Base-by-base conservation (phyloP, 345 rosid species). In the Nephelium lappaceum region DNA sequence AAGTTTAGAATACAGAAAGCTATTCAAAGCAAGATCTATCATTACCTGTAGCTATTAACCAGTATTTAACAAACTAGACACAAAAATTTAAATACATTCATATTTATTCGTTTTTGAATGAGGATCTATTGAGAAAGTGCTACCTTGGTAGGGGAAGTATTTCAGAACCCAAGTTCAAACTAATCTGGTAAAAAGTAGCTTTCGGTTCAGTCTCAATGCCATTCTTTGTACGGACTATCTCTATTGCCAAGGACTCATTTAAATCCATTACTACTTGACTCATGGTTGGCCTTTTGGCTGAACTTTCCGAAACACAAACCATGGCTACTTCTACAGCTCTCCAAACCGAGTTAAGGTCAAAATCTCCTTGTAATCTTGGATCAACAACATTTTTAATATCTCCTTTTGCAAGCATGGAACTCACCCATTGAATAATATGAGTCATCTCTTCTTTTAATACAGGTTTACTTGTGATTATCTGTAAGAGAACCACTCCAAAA, bases 261-360 rank as follows among this genome's bases (percentile, higher is more conserved):
- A 85, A 27, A 25, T 77, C 88, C 4, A 72, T 78, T 62, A 80
- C 79, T 25, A 82, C 84, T 16, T 80, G 78, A 75, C 77, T 68
- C 80, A 82, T 80, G 63, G 77, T 78, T 67, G 85, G 88, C 60
- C 88, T 85, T 75, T 68, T 58, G 24, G 72, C 14, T 41, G 85
- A 80, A 63, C 73, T 70, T 36, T 81, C 80, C 18, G 77, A 74
- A 27, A 77, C 71, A 76, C 90, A 88, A 12, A 79, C 73, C 86
- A 88, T 81, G 58, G 87, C 91, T 64, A 83, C n/a, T 75, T 85
- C 88, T 39, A 83, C 77, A 23, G 79, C 86, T 86, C 82, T 86
- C 84, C 86, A 76, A 1, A 70, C 87, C 9, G 85, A 88, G 14
- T 81, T 68, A 15, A 61, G 14, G 70, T 79, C 73, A 38, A 55